These are phyloP conservation scores for Tricholoma saponaceum DNA, from an alignment of 768 basidiomycete species.

Conservation along the genomic window DNA sequence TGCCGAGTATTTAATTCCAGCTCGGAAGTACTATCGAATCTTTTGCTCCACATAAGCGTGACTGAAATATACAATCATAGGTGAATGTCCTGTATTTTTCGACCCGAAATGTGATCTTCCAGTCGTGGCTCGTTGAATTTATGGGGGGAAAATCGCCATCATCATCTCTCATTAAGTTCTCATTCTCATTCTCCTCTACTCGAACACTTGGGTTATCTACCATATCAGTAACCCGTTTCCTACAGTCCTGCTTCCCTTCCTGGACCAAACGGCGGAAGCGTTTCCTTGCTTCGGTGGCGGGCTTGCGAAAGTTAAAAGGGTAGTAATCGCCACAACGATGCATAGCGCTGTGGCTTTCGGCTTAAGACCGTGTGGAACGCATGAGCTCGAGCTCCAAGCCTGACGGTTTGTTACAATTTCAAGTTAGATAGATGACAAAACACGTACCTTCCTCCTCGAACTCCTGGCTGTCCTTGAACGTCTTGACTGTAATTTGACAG, in stretches of 20 bases:
- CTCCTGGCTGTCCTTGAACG: too few relatives aligned
- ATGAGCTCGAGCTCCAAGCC: constrained; percentile 79
- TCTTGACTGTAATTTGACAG: too few relatives aligned
- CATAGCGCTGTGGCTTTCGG: constrained; percentile 47
- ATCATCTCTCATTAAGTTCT: too few relatives aligned
- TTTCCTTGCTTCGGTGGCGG: constrained; percentile 37
- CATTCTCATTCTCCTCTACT: too few relatives aligned
- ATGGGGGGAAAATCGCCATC: constrained; percentile 79
- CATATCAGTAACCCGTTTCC: too few relatives aligned
- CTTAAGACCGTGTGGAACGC: constrained; percentile 71
- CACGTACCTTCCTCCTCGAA: too few relatives aligned
- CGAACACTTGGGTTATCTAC: too few relatives aligned
- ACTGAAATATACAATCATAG: constrained; percentile 16
- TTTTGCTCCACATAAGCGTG: background rate
- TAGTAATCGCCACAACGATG: constrained; percentile 42
- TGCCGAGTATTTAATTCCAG: constrained; percentile 23
- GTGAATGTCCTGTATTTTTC: constrained; percentile 74
- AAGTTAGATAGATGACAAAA: background rate
- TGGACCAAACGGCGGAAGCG: constrained; percentile 45
- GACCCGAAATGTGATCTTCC: constrained; percentile 67
- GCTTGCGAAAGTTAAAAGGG: constrained; percentile 46
- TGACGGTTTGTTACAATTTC: constrained; percentile 26
- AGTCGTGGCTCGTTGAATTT: constrained; percentile 60
- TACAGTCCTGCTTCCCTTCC: constrained; percentile 36
- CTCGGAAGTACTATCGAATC: constrained; percentile 35